Evolutionary conservation across 2,329 filamentous ascomycete species (phyloP).

Genomic region (Colletotrichum sp.): DNA sequence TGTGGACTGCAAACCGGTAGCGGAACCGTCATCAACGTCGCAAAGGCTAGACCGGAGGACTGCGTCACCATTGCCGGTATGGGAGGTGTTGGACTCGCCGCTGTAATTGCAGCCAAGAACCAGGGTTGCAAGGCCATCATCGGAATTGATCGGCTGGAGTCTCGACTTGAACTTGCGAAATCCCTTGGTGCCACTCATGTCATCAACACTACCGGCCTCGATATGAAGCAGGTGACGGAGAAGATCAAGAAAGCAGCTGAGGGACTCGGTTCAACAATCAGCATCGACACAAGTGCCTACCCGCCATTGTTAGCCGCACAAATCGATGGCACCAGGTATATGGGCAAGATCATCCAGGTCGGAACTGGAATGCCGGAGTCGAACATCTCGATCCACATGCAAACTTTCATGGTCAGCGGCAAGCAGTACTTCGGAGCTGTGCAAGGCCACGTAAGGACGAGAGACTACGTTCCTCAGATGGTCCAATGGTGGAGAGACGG

Average conservation of each 20-base stretch:
- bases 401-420: slow-evolving; percentile 49
- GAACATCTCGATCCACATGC: slow-evolving; percentile 45
- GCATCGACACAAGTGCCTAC: slow-evolving; percentile 55
- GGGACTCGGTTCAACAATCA: slow-evolving; percentile 48
- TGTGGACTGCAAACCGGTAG: slow-evolving; percentile 42
- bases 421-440: slow-evolving; percentile 51
- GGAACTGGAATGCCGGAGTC: slow-evolving; percentile 49
- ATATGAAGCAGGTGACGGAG: slow-evolving; percentile 26
- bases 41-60: slow-evolving; percentile 29
- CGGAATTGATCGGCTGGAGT: slow-evolving; percentile 26
- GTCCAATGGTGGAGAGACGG: slow-evolving; percentile 36
- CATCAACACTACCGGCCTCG: slow-evolving; percentile 25
- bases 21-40: slow-evolving; percentile 37
- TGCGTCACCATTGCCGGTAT: slow-evolving; percentile 35
- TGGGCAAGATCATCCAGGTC: slow-evolving; percentile 54
- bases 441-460: slow-evolving; percentile 36
- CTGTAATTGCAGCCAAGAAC: slow-evolving; percentile 36
- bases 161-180: slow-evolving; percentile 27
- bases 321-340: slow-evolving; percentile 44
- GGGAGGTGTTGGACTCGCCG: slow-evolving; percentile 38
- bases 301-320: slow-evolving; percentile 43
- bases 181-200: slow-evolving; percentile 37
- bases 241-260: slow-evolving; percentile 43
- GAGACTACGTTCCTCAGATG: slow-evolving; percentile 37
- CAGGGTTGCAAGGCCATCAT: slow-evolving; percentile 28